Evolutionary conservation across 805 yeast genomes (phyloP), one percentile per base, ranked within the genome.

Genomic region (Saccharomycopsis fibuligera): DNA sequence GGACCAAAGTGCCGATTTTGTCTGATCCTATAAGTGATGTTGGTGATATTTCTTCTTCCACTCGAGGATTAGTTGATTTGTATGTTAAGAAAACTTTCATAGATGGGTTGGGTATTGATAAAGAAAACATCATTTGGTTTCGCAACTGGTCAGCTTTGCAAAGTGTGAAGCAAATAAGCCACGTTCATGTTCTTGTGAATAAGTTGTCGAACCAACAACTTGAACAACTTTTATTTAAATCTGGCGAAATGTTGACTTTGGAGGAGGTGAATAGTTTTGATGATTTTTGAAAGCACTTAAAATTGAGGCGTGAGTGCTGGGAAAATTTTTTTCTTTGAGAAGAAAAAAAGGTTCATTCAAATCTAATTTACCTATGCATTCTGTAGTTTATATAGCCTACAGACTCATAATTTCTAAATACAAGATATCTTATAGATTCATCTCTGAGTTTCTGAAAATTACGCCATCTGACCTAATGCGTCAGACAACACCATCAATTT

Each of bases 81-180:
- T 74, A 75, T 48, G 65, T 84, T 9, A 59, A 67, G 2, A 61
- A 64, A 44, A 79, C 82, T 3, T 74, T 83, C 49, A 64, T 70
- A n/a, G 62, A 68, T 25, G 64, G 66, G 29, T 63, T 77, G 35
- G 56, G 48, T 42, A 59, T 69, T 14, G 57, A 63, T 5, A 57
- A 67, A 24, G 66, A 70, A 3, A 64, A 75, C 35, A 57, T 75
- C 39, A 60, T 70, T 1, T 84, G 91, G 91, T 85, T 84, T 62
- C 73, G 83, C 55, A 85, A 85, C 60, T 83, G 85, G 77, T 74
- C 81, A 5, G 69, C 74, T 5, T 61, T 85, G 36, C 93, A 85
- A 60, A 81, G 88, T 60, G 81, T 85, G 4, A 73, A 68, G 54
- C 70, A 76, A 27, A 67, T 84, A 31, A 81, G 88, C 22, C 93